Percentiles rank a stretch among this genome's conserved stretches.
Evolutionary conservation across 2,329 filamentous ascomycete genomes (phyloP).

Genomic region (Volutella citrinella): DNA sequence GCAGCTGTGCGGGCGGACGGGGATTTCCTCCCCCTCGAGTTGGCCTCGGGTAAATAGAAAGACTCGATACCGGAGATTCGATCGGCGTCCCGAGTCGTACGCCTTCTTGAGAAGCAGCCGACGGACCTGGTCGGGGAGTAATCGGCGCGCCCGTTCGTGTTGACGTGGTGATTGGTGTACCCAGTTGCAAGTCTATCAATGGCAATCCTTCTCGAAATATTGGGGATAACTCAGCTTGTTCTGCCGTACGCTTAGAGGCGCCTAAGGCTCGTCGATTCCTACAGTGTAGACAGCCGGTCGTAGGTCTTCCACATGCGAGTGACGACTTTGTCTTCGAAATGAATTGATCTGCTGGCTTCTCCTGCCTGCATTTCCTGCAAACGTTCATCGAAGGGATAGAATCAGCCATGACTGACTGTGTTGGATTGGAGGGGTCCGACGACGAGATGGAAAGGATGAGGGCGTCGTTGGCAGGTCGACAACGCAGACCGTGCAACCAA

Average conservation of each 20-base stretch:
- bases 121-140: too few species aligned
- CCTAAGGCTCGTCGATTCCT: constrained; percentile 1
- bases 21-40: too few species aligned
- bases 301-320: constrained; percentile 2
- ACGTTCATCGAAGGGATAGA: constrained; percentile 2
- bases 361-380: constrained; percentile 4
- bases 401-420: constrained; percentile 3
- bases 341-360: constrained; percentile 3
- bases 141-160: too few species aligned
- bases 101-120: too few species aligned
- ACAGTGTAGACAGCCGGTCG: constrained; percentile 1
- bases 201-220: constrained; percentile 1
- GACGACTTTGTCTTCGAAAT: constrained; percentile 2
- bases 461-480: too few species aligned
- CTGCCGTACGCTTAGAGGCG: constrained; percentile 2
- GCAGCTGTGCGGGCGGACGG: too few species aligned
- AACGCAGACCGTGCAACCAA: too few species aligned
- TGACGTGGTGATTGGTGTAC: too few species aligned
- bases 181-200: constrained; percentile 2
- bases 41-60: too few species aligned
- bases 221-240: constrained; percentile 5
- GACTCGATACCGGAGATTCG: too few species aligned
- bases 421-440: constrained; percentile 3
- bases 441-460: too few species aligned
- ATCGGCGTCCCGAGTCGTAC: too few species aligned